phyloP scores from a whole-genome alignment of 1,284 basidiomycete species.

The Apiotrichum laibachii region DNA sequence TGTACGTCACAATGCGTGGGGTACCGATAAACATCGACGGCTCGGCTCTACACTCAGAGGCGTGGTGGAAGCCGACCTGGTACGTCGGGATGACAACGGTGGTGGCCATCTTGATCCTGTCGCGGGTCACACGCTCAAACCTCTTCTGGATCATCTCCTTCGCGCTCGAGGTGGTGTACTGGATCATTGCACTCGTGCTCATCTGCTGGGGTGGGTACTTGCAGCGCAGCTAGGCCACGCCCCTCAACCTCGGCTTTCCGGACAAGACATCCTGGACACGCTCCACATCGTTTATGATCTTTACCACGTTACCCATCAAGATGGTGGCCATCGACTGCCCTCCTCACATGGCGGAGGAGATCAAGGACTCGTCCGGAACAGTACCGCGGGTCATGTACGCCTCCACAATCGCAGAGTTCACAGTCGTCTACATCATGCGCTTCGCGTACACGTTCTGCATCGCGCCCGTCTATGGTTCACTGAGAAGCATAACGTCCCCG shows the following conservation, averaged over 20 bases:
- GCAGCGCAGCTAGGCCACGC: background rate
- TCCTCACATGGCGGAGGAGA: background rate
- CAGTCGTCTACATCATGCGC: background rate
- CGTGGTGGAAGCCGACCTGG: constrained; percentile 10
- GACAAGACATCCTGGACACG: background rate
- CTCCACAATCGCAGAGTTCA: background rate
- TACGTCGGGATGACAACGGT: constrained; percentile 5
- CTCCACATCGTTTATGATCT: background rate
- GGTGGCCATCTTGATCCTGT: constrained; percentile 4
- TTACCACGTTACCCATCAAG: background rate
- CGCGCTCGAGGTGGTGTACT: background rate
- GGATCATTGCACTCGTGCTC: background rate
- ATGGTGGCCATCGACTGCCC: background rate
- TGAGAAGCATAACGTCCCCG: background rate
- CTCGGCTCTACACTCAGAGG: background rate
- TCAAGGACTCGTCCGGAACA: background rate
- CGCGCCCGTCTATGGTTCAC: too few species aligned
- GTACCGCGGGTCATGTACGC: background rate
- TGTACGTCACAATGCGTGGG: background rate
- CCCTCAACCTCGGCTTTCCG: background rate
- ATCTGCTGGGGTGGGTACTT: background rate
- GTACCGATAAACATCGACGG: background rate
- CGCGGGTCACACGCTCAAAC: background rate
- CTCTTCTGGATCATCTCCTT: constrained; percentile 2
- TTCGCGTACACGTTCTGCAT: background rate